Conservation (phyloP, 1,139 yeast genomes). For the Geotrichum restrictum region DNA sequence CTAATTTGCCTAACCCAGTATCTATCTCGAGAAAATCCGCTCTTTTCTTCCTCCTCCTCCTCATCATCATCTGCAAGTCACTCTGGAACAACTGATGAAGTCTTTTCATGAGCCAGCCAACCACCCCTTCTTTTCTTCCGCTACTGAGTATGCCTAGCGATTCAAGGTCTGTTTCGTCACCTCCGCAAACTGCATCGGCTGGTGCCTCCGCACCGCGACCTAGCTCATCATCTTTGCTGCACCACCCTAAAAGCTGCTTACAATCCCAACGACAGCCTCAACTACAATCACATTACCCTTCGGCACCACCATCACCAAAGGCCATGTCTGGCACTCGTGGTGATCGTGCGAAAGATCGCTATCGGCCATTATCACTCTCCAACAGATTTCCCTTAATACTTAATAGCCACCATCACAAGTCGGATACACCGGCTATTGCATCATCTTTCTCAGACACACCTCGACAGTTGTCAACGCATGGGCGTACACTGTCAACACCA, state of each 20-base stretch:
- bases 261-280: not conserved
- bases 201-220: not conserved
- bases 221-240: not conserved
- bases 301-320: conserved; percentile 7
- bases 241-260: not conserved
- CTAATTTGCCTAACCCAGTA: too few relatives aligned
- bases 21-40: not conserved
- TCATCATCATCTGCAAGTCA: not conserved
- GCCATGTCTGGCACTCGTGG: not conserved
- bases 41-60: not conserved
- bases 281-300: not conserved
- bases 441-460: not conserved
- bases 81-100: not conserved
- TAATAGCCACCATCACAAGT: not conserved
- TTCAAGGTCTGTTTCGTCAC: not conserved
- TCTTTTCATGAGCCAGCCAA: not conserved
- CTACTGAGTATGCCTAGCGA: not conserved
- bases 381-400: not conserved
- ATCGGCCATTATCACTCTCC: not conserved
- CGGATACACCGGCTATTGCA: not conserved
- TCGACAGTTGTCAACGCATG: not conserved
- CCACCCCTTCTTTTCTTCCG: not conserved
- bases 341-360: not conserved
- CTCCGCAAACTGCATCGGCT: not conserved
- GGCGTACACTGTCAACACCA: not conserved